Percentiles rank a stretch among this genome's conserved stretches.
Evolutionary conservation across 345 rosid genomes (phyloP).

Genomic region (Lepidium africanum): DNA sequence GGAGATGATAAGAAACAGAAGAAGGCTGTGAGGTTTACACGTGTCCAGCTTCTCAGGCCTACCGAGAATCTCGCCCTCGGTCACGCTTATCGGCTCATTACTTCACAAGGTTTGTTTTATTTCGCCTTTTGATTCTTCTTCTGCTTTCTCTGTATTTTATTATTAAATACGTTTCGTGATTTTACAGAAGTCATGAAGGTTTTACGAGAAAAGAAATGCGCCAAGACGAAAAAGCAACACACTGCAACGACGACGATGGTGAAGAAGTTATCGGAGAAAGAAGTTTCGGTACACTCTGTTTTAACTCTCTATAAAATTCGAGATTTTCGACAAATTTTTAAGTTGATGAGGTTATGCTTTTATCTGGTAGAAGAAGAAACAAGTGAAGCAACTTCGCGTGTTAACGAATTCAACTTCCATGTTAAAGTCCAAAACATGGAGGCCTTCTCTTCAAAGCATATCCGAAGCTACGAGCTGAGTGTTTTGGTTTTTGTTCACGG

Average conservation of each 20-base stretch:
- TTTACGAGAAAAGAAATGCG: conserved; percentile 62
- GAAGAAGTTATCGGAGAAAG: conserved; percentile 30
- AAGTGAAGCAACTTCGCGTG: conserved; percentile 37
- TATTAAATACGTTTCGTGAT: background rate
- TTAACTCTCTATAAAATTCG: background rate
- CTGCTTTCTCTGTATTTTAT: background rate
- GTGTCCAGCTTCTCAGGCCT: conserved; percentile 85
- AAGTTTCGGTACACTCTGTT: conserved; percentile 21
- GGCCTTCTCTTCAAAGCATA: conserved; percentile 77
- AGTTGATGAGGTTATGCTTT: background rate
- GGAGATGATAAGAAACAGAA: conserved; percentile 12
- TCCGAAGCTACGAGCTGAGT: conserved; percentile 53
- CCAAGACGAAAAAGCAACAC: conserved; percentile 56
- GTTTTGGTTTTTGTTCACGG: background rate
- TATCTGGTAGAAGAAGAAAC: conserved; percentile 35
- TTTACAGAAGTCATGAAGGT: conserved; percentile 76
- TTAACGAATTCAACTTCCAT: conserved; percentile 31
- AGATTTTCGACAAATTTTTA: background rate
- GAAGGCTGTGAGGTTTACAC: conserved; percentile 43
- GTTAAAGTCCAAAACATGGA: conserved; percentile 60
- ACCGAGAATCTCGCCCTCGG: conserved; percentile 73
- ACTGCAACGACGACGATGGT: conserved; percentile 22
- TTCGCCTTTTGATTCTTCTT: background rate
- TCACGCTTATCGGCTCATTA: conserved; percentile 84
- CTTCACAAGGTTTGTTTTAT: conserved; percentile 59